Conservation (phyloP, 2,329 filamentous ascomycete species). For the Calonectria pseudoturangicola region DNA sequence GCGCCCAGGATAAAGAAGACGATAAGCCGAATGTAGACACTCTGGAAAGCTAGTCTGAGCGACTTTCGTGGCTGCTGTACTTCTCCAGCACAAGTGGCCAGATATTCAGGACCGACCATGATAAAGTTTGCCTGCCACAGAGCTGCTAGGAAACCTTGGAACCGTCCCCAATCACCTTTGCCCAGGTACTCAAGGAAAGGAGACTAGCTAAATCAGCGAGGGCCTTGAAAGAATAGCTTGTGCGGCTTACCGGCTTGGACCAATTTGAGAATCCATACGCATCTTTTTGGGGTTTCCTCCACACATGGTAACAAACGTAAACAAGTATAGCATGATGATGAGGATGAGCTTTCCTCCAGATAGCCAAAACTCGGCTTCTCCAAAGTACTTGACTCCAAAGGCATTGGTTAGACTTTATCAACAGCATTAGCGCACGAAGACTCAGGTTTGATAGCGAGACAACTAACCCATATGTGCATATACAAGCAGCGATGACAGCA, state of each 20-base stretch:
- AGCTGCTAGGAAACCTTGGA: conserved; percentile 79
- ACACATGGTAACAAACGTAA: conserved; percentile 75
- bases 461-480: conserved; percentile 61
- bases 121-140: conserved; percentile 76
- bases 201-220: not conserved
- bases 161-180: conserved; percentile 75
- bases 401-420: conserved; percentile 58
- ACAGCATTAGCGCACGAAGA: not conserved
- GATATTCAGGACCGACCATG: conserved; percentile 77
- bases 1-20: conserved; percentile 80
- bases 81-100: conserved; percentile 78
- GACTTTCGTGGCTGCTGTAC: conserved; percentile 73
- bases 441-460: not conserved
- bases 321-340: conserved; percentile 74
- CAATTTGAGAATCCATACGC: conserved; percentile 80
- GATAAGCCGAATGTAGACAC: conserved; percentile 67
- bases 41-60: conserved; percentile 69
- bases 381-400: conserved; percentile 63
- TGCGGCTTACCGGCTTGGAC: conserved; percentile 73
- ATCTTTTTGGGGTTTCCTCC: conserved; percentile 74
- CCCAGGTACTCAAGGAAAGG: not conserved
- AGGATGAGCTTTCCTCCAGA: conserved; percentile 72
- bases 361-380: conserved; percentile 66
- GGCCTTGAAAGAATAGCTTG: not conserved
- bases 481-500: conserved; percentile 65